These are phyloP conservation scores for Calocybe gambosa DNA, from an alignment of 1,284 basidiomycete species.

Conservation along the genomic window DNA sequence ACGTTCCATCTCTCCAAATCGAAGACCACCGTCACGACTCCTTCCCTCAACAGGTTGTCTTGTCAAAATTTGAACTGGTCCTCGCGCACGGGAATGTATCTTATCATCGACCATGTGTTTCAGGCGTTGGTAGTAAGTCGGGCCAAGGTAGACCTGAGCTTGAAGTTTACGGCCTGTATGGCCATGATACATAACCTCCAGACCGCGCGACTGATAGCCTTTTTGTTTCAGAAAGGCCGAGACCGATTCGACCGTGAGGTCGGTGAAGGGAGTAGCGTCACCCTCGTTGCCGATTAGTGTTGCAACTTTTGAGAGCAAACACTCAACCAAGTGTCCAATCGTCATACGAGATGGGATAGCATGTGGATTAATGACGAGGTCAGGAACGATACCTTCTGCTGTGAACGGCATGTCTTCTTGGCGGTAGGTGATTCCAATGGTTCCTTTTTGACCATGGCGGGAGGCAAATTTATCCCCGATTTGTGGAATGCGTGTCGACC, in stretches of 20 bases:
- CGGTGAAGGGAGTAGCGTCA: conserved; percentile 98
- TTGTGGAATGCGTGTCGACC: conserved; percentile 94
- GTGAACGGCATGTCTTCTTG: conserved; percentile 99
- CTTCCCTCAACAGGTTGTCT: conserved; percentile 99
- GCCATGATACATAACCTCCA: conserved; percentile 99
- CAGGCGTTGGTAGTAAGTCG: conserved; percentile 98
- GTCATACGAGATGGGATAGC: conserved; percentile 99
- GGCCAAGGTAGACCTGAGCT: conserved; percentile 97
- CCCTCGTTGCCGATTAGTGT: conserved; percentile 96
- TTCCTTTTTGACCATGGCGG: conserved; percentile 99
- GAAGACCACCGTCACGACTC: conserved; percentile 95
- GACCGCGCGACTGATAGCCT: conserved; percentile 92
- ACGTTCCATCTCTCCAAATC: conserved; percentile 99
- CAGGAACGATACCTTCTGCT: conserved; percentile 91
- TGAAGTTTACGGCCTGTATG: conserved; percentile 97
- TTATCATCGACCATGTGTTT: conserved; percentile 99
- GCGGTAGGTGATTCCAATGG: conserved; percentile 97
- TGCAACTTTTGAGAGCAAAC: conserved; percentile 93
- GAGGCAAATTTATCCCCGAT: conserved; percentile 99
- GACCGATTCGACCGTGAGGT: conserved; percentile 94
- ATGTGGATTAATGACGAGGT: conserved; percentile 98
- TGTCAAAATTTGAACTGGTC: conserved; percentile 96
- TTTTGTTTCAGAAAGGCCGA: conserved; percentile 77
- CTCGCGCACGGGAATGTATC: conserved; percentile 96
- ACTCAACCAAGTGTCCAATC: conserved; percentile 99